Base-by-base conservation (phyloP, 306 rosid genomes). In the Canavalia gladiata region DNA sequence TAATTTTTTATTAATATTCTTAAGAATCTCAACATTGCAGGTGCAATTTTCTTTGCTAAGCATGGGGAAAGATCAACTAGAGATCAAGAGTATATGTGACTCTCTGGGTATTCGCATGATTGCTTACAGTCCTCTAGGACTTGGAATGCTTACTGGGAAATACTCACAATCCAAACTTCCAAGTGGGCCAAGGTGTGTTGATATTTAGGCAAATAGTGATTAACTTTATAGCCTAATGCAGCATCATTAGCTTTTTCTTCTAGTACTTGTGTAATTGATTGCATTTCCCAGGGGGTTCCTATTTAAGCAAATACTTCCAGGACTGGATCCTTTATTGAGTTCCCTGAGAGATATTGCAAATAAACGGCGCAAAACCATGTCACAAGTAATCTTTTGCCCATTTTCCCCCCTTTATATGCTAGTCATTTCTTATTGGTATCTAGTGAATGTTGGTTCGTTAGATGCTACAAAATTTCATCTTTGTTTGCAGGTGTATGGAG, bases 131-230 rank as follows among this genome's bases (percentile, higher is more conserved):
- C 98, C 99, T 56, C 84, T 95, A 78, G 98, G 99, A 81, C 97
- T 95, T 63, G 99, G 98, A 85, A 95, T 95, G 99, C 99, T 95
- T 82, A 91, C 98, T 2, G 98, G 99, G 88, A 93, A 95, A 83
- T 95, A 95, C 80, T 77, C 99, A 25, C 84, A 91, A 51, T 80
- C 90, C 46, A 84, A 89, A 51, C 93, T 93, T 81, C 99, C 99
- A 37, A 79, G 71, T 12, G 99, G 99, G 6, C 99, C 98, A 84
- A 88, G 99, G 99, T 91, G 82, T 58, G 55, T 81, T 52, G 25
- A 33, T 55, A 31, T 78, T 68, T 51, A 57, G 6, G 57, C 67
- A 49, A 72, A 13, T 46, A 12, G 52, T 47, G 74, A 56, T 52
- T 25, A 74, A 68, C 28, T 70, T 62, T 7, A 47, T 50, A 54